A percentile compares a stretch with the other conserved stretches of the same genome.
Evolutionary conservation across 345 rosid genomes (phyloP).

Genomic region (Firmiana major): DNA sequence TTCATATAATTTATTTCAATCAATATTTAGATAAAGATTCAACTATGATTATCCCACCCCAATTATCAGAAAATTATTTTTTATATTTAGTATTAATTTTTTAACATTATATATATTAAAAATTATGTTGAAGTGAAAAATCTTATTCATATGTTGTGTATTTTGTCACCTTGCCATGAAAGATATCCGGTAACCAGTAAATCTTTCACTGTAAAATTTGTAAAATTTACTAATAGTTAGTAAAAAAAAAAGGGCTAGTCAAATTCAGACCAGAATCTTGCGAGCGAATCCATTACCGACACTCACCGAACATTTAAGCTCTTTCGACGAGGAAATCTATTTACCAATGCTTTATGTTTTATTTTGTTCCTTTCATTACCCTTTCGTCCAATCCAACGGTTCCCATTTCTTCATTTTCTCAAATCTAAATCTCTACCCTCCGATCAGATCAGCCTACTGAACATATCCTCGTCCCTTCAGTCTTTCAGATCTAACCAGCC

Average conservation of each 20-base stretch:
- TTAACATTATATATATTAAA: too few species aligned
- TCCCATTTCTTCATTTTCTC: slow-evolving; percentile 3
- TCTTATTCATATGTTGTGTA: neutral
- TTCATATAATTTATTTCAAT: too few species aligned
- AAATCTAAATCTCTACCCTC: slow-evolving; percentile 61
- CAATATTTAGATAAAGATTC: too few species aligned
- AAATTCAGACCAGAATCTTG: slow-evolving; percentile 2
- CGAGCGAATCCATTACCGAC: slow-evolving; percentile 39
- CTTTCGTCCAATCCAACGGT: slow-evolving; percentile 43
- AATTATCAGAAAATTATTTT: too few species aligned
- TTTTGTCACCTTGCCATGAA: neutral
- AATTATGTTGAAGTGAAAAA: neutral
- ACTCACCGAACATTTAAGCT: slow-evolving; percentile 18
- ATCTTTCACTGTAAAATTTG: neutral
- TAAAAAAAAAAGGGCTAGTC: neutral
- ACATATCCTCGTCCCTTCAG: slow-evolving; percentile 12
- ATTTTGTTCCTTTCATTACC: neutral
- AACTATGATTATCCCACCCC: too few species aligned
- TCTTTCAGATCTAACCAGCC: slow-evolving; percentile 40
- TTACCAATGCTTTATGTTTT: neutral
- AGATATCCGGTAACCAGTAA: neutral
- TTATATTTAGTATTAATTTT: too few species aligned
- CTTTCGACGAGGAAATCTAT: slow-evolving; percentile 22
- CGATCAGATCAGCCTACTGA: slow-evolving; percentile 35
- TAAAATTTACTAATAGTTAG: neutral